These are phyloP conservation scores for Pseudogymnoascus sp. DNA, from an alignment of 2,329 filamentous ascomycete species.

Conservation along the genomic window DNA sequence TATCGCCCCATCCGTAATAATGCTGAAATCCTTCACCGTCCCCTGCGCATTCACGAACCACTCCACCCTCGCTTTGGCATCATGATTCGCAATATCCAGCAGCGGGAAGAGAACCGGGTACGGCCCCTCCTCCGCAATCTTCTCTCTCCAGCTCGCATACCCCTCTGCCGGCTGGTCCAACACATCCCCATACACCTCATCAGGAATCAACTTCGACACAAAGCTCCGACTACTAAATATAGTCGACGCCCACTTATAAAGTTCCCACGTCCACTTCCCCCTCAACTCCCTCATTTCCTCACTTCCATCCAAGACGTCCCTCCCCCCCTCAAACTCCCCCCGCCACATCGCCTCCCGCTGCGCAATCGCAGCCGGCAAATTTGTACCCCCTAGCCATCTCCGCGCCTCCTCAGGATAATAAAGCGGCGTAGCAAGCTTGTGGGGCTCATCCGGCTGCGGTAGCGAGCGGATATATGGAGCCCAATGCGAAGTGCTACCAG, in stretches of 20 bases:
- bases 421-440: slow-evolving; percentile 47
- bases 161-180: background rate
- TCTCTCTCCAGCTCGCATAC: background rate
- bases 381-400: slow-evolving; percentile 36
- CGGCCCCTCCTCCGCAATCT: background rate
- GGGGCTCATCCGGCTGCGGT: slow-evolving; percentile 48
- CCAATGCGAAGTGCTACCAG: slow-evolving; percentile 54
- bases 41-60: slow-evolving; percentile 40
- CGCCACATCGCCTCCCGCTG: slow-evolving; percentile 21
- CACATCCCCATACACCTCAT: slow-evolving; percentile 15
- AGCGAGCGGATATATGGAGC: slow-evolving; percentile 57
- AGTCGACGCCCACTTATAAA: slow-evolving; percentile 57
- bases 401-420: slow-evolving; percentile 56
- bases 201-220: slow-evolving; percentile 45
- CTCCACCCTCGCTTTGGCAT: slow-evolving; percentile 44
- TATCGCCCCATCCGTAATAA: slow-evolving; percentile 37
- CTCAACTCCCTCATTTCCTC: background rate
- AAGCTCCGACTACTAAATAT: slow-evolving; percentile 60
- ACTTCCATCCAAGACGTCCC: slow-evolving; percentile 11
- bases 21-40: slow-evolving; percentile 34
- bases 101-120: slow-evolving; percentile 56
- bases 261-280: slow-evolving; percentile 24
- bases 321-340: slow-evolving; percentile 20
- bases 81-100: slow-evolving; percentile 62
- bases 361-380: slow-evolving; percentile 22